Conservation (phyloP, 441 rosid genomes). For the Populus tomentosa region DNA sequence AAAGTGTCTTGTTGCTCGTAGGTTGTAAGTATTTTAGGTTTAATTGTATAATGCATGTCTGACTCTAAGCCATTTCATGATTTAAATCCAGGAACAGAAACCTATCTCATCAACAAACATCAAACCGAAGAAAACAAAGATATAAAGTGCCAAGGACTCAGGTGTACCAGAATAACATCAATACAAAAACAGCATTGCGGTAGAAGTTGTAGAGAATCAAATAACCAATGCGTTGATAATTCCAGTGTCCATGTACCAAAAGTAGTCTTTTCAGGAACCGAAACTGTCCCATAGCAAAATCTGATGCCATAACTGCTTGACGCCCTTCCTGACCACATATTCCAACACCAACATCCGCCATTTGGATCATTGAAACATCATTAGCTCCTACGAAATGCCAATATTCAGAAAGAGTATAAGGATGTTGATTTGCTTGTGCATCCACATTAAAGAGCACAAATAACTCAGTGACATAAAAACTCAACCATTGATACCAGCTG, state of each 20-base stretch:
- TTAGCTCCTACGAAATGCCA: slow-evolving; percentile 55
- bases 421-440: neutral
- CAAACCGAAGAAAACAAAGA: neutral
- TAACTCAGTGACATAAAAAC: neutral
- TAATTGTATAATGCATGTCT: neutral
- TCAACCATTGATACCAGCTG: neutral
- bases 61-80: neutral
- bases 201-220: slow-evolving; percentile 76
- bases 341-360: slow-evolving; percentile 89
- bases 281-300: slow-evolving; percentile 88
- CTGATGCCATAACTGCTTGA: slow-evolving; percentile 87
- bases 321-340: slow-evolving; percentile 87
- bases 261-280: slow-evolving; percentile 63
- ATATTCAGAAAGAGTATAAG: slow-evolving; percentile 15
- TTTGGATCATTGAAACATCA: slow-evolving; percentile 91
- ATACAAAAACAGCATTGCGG: slow-evolving; percentile 73
- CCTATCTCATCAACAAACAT: neutral
- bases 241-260: slow-evolving; percentile 85
- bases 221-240: slow-evolving; percentile 73
- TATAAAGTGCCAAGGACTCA: neutral
- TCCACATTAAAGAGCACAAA: neutral
- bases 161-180: slow-evolving; percentile 72
- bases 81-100: neutral
- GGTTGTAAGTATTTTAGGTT: neutral
- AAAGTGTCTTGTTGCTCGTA: neutral